Conservation (phyloP, 2,329 filamentous ascomycete species). For the Sarocladiaceae sp. region DNA sequence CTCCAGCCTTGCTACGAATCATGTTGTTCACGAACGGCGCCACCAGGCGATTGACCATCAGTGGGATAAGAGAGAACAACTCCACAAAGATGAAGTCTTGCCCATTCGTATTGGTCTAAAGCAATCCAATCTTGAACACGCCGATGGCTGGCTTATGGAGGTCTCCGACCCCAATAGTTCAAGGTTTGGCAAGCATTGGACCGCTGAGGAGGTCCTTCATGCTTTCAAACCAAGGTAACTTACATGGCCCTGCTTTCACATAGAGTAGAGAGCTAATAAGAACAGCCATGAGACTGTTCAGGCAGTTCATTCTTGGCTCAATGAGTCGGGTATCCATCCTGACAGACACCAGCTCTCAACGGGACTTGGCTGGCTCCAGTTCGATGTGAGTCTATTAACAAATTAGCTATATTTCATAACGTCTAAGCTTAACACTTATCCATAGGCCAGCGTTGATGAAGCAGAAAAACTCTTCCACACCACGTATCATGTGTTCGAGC, state of each 20-base stretch:
- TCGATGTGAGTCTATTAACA: neutral
- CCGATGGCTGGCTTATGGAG: neutral
- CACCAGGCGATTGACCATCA: neutral
- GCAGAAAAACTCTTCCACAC: neutral
- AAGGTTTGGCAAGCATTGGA: slow-evolving; percentile 2
- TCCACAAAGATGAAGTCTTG: neutral
- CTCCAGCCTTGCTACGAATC: neutral
- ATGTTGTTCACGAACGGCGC: neutral
- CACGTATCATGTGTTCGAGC: neutral
- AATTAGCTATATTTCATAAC: neutral
- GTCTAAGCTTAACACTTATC: neutral
- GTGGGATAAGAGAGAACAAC: neutral
- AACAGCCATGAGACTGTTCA: slow-evolving; percentile 2
- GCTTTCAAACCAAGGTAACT: slow-evolving; percentile 4
- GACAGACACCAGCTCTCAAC: neutral
- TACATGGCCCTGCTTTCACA: neutral
- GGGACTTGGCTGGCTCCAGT: slow-evolving; percentile 3
- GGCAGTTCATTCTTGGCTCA: neutral
- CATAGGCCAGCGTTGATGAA: neutral
- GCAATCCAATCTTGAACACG: slow-evolving; percentile 5
- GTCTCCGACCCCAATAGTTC: neutral
- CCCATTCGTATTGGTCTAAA: slow-evolving; percentile 3
- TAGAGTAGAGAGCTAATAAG: neutral
- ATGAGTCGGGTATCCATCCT: slow-evolving; percentile 1
- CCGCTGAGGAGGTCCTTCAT: neutral